phyloP scores from a whole-genome alignment of 805 yeast species.

The Yamadazyma akitaensis region DNA sequence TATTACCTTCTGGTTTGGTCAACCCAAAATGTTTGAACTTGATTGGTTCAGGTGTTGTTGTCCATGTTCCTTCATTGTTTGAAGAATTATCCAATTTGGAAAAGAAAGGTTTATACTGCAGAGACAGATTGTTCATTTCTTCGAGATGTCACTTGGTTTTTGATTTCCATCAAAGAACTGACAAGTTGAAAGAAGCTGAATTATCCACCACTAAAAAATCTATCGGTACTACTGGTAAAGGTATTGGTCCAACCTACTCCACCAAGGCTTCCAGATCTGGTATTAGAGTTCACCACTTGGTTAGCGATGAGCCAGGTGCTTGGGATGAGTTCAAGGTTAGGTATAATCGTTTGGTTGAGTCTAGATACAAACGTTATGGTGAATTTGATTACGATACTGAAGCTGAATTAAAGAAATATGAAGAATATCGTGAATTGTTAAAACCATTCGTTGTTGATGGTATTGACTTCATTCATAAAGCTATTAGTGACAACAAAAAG shows the following conservation, averaged over 20 bases:
- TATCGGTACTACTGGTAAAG: slow-evolving; percentile 98
- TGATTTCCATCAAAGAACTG: slow-evolving; percentile 97
- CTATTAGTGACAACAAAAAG: slow-evolving; percentile 73
- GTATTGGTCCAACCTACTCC: slow-evolving; percentile 97
- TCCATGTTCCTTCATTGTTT: slow-evolving; percentile 91
- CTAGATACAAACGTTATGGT: slow-evolving; percentile 90
- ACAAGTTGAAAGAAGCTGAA: slow-evolving; percentile 92
- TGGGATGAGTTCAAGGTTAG: slow-evolving; percentile 88
- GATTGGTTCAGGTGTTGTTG: slow-evolving; percentile 94
- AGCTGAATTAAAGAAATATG: slow-evolving; percentile 74
- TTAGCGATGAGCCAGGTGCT: slow-evolving; percentile 81
- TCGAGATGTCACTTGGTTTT: slow-evolving; percentile 95
- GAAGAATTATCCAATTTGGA: slow-evolving; percentile 79
- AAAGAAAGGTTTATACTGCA: slow-evolving; percentile 73
- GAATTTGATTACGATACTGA: slow-evolving; percentile 84
- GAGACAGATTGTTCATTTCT: slow-evolving; percentile 78
- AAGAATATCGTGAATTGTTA: slow-evolving; percentile 65
- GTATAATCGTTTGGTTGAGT: slow-evolving; percentile 70
- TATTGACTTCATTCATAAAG: slow-evolving; percentile 76
- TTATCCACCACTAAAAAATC: slow-evolving; percentile 73
- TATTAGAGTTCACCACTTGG: slow-evolving; percentile 92
- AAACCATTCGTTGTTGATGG: slow-evolving; percentile 94
- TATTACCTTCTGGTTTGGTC: slow-evolving; percentile 97
- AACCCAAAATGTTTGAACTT: slow-evolving; percentile 87
- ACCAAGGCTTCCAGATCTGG: slow-evolving; percentile 97